Evolutionary conservation across 306 rosid species (phyloP).

Genomic region (Albizia julibrissin): DNA sequence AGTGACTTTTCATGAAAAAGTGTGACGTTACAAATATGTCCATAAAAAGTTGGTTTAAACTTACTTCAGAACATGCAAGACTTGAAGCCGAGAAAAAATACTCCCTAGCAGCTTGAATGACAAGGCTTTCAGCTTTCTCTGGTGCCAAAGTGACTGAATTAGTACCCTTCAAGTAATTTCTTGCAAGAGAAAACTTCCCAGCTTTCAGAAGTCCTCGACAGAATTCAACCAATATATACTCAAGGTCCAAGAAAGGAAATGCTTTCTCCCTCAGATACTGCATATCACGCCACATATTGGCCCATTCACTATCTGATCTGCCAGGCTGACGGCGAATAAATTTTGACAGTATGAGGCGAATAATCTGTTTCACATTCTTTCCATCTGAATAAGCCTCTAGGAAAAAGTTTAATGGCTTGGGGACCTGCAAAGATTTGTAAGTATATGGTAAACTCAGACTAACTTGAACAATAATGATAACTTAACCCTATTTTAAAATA

Average conservation of each 20-base stretch:
- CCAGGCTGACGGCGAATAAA: slow-evolving; percentile 89
- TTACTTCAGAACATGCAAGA: slow-evolving; percentile 91
- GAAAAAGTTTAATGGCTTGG: slow-evolving; percentile 87
- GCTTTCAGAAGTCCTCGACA: slow-evolving; percentile 96
- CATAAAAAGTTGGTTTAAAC: slow-evolving; percentile 40
- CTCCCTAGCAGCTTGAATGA: slow-evolving; percentile 98
- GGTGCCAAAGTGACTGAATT: slow-evolving; percentile 86
- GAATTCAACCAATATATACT: slow-evolving; percentile 88
- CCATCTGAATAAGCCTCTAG: slow-evolving; percentile 72
- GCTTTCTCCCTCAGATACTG: slow-evolving; percentile 84
- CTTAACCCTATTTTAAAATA: neutral
- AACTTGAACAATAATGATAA: slow-evolving; percentile 22
- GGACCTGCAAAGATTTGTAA: slow-evolving; percentile 63
- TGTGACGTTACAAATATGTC: slow-evolving; percentile 15
- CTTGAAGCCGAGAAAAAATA: slow-evolving; percentile 97
- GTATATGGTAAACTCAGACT: slow-evolving; percentile 27
- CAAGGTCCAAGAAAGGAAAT: slow-evolving; percentile 84
- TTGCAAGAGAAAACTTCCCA: slow-evolving; percentile 95
- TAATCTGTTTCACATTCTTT: slow-evolving; percentile 90
- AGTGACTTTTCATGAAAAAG: neutral
- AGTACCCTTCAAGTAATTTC: slow-evolving; percentile 94
- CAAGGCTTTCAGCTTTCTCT: slow-evolving; percentile 94
- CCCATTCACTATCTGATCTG: slow-evolving; percentile 95
- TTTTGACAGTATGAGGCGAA: slow-evolving; percentile 94
- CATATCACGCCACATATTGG: slow-evolving; percentile 98